A percentile compares a stretch with the other conserved stretches of the same genome.
Conservation (phyloP, 1,284 basidiomycete species). For the Vanrija sp. region DNA sequence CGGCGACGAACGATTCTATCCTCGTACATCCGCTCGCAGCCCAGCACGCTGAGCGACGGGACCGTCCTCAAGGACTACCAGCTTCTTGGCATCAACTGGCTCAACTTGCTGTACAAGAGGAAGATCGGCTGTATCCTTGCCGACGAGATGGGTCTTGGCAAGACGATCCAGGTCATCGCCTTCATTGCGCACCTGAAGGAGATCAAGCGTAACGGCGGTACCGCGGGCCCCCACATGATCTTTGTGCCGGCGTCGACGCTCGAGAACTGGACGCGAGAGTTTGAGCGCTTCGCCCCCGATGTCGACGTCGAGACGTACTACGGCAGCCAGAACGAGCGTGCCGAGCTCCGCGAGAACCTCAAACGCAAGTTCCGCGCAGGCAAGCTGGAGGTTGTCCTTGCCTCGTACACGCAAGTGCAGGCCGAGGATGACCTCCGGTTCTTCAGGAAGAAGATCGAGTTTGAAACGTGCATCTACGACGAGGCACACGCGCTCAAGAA, state of each 20-base stretch:
- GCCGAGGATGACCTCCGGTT: conserved; percentile 85
- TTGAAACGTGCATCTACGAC: conserved; percentile 92
- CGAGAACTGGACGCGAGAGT: conserved; percentile 98
- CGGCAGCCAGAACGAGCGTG: conserved; percentile 84
- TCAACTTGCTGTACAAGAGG: conserved; percentile 78
- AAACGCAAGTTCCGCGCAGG: conserved; percentile 57
- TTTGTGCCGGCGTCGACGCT: conserved; percentile 95
- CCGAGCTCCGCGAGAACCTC: conserved; percentile 65
- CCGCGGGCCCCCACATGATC: conserved; percentile 82
- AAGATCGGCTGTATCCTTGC: conserved; percentile 90
- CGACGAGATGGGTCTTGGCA: conserved; percentile 98
- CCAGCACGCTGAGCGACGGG: conserved; percentile 62
- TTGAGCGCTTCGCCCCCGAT: conserved; percentile 77
- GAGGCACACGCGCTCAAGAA: conserved; percentile 97
- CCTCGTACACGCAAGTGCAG: conserved; percentile 92
- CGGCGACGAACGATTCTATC: conserved; percentile 44
- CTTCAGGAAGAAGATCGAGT: conserved; percentile 76
- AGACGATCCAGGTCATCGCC: conserved; percentile 86
- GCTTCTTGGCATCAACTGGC: conserved; percentile 95
- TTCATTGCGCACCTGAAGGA: conserved; percentile 89
- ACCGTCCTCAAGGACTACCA: conserved; percentile 94
- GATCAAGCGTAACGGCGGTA: conserved; percentile 52
- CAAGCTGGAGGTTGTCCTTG: conserved; percentile 89
- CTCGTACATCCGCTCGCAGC: conserved; percentile 66
- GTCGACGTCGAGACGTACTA: conserved; percentile 92